These are phyloP conservation scores for Orbilia oligospora DNA, from an alignment of 2,329 filamentous ascomycete genomes.

Conservation along the genomic window DNA sequence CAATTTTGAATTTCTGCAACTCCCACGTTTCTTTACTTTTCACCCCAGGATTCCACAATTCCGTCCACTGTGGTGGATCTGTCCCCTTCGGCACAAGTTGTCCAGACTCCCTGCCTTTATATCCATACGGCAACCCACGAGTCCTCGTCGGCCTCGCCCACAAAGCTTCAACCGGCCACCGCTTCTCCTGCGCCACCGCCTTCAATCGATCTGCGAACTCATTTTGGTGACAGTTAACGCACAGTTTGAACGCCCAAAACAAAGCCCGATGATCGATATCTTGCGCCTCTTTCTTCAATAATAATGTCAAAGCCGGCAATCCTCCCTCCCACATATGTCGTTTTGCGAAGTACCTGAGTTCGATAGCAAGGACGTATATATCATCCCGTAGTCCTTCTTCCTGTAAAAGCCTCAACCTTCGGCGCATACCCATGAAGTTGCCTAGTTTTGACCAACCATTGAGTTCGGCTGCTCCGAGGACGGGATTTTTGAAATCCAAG, in stretches of 20 bases:
- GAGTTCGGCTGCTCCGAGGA: conserved; percentile 49
- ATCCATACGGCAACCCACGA: conserved; percentile 47
- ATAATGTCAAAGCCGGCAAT: conserved; percentile 34
- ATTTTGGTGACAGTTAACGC: conserved; percentile 46
- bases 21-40: conserved; percentile 1
- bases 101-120: conserved; percentile 28
- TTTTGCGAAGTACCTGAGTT: conserved; percentile 53
- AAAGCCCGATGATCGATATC: conserved; percentile 50
- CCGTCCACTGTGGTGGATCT: conserved; percentile 26
- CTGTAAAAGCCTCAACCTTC: conserved; percentile 46
- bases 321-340: conserved; percentile 60
- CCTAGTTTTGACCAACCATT: conserved; percentile 59
- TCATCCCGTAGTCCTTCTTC: conserved; percentile 54
- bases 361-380: conserved; percentile 50
- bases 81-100: conserved; percentile 31
- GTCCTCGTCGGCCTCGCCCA: conserved; percentile 41
- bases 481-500: conserved; percentile 46
- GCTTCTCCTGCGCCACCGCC: conserved; percentile 53
- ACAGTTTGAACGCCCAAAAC: conserved; percentile 55
- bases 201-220: conserved; percentile 49
- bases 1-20: neutral
- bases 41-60: conserved; percentile 31
- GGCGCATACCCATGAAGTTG: conserved; percentile 57
- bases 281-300: conserved; percentile 29
- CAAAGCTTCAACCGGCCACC: conserved; percentile 46